Evolutionary conservation across 768 basidiomycete species (phyloP).

Genomic region (Rhizopogon vesiculosus): DNA sequence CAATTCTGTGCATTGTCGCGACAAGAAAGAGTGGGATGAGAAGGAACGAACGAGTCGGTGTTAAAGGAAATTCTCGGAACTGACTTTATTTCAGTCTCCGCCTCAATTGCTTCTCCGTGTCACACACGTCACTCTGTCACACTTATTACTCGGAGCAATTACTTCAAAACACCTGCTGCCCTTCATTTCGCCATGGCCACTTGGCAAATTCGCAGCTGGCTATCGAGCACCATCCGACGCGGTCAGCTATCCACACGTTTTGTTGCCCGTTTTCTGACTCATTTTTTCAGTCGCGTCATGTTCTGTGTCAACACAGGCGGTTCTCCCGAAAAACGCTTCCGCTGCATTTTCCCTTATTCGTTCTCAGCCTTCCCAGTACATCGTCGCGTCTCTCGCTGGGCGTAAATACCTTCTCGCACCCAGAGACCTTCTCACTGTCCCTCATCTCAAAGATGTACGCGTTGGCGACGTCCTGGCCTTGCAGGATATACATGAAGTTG

Average conservation of each 20-base stretch:
- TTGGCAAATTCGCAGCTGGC: slow-evolving; percentile 23
- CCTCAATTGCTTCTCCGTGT: slow-evolving; percentile 15
- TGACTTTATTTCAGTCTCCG: slow-evolving; percentile 26
- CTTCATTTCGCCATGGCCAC: slow-evolving; percentile 3
- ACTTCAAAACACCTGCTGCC: background rate
- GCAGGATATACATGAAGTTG: slow-evolving; percentile 88
- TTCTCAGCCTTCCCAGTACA: slow-evolving; percentile 89
- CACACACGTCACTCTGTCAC: slow-evolving; percentile 8
- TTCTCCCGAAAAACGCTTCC: slow-evolving; percentile 36
- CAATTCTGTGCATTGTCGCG: slow-evolving; percentile 77
- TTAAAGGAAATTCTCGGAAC: slow-evolving; percentile 32
- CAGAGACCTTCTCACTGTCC: slow-evolving; percentile 90
- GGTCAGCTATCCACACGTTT: slow-evolving; percentile 8
- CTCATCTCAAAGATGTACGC: slow-evolving; percentile 77
- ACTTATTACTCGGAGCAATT: slow-evolving; percentile 3
- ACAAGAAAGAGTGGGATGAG: slow-evolving; percentile 42
- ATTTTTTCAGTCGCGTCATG: slow-evolving; percentile 13
- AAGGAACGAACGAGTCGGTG: slow-evolving; percentile 33
- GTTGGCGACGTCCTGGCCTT: slow-evolving; percentile 84
- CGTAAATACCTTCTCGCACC: slow-evolving; percentile 87
- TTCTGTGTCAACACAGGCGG: slow-evolving; percentile 28
- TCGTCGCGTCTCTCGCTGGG: slow-evolving; percentile 84
- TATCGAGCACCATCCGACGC: slow-evolving; percentile 18
- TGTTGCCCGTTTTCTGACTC: slow-evolving; percentile 1
- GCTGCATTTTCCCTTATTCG: slow-evolving; percentile 77